phyloP scores from a whole-genome alignment of 108 stramenopile species.

The Craspedostauros australis region DNA sequence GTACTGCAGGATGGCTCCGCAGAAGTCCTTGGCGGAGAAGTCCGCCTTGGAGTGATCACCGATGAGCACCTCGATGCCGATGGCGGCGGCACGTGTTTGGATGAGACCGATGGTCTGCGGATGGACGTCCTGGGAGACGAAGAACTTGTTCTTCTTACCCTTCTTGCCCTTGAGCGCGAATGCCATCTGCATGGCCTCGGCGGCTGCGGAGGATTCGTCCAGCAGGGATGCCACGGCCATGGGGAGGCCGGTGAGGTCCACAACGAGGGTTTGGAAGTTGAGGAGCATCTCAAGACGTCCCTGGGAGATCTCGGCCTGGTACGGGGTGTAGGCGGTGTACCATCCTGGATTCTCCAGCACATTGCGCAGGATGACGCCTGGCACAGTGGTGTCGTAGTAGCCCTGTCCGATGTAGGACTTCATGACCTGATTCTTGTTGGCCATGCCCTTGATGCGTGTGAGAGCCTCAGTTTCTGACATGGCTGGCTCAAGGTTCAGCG shows the following conservation, averaged over 20 bases:
- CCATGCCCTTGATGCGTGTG: slow-evolving; percentile 40
- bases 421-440: slow-evolving; percentile 89
- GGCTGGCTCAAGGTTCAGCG: slow-evolving; percentile 74
- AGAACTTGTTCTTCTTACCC: slow-evolving; percentile 89
- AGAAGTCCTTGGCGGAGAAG: slow-evolving; percentile 70
- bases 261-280: slow-evolving; percentile 98
- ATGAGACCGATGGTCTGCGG: slow-evolving; percentile 95
- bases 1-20: slow-evolving; percentile 97
- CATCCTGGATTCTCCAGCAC: slow-evolving; percentile 99
- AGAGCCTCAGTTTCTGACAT: slow-evolving; percentile 93
- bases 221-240: slow-evolving; percentile 94
- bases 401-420: slow-evolving; percentile 98
- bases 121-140: slow-evolving; percentile 89
- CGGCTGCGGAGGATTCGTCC: slow-evolving; percentile 95
- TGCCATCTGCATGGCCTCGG: slow-evolving; percentile 99
- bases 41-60: slow-evolving; percentile 77
- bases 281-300: slow-evolving; percentile 98
- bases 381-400: slow-evolving; percentile 95
- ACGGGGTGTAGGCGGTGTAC: slow-evolving; percentile 99
- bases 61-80: slow-evolving; percentile 89
- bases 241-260: slow-evolving; percentile 96
- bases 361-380: slow-evolving; percentile 94
- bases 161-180: slow-evolving; percentile 84
- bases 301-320: slow-evolving; percentile 99
- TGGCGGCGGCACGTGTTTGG: slow-evolving; percentile 84